Evolutionary conservation across 2,329 filamentous ascomycete genomes (phyloP), one percentile per base, ranked within the genome.

Genomic region (Ramularia collo-cygni): DNA sequence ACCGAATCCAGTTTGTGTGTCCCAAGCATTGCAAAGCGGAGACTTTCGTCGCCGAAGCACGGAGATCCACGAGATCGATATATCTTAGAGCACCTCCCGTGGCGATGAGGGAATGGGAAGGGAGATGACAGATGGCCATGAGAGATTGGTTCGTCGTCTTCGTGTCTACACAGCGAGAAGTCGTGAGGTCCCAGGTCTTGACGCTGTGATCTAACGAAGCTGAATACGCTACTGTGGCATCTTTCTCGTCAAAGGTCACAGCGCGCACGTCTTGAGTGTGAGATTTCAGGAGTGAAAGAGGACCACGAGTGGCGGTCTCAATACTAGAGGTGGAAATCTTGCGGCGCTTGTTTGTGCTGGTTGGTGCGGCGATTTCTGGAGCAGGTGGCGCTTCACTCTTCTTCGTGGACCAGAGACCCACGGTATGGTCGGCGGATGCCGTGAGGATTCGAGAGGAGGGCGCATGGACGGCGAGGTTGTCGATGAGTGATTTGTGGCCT

Each of bases 41-140:
- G 16, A 90, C 84, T 1, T 80, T 76, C 1, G 79, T 76, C 3
- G 87, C 83, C 3, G 81, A 83, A 19, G 78, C 82, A 38, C 92
- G 79, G 3, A 90, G 90, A 62, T 98, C 92, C 51, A 96, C 77
- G n/a, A 98, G 75, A 1, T 87, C 90, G 59, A 98, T 85, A 66
- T 94, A 86, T 40, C 88, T 76, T 15, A 86, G 85, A 12, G 82
- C 82, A 2, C 86, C 94, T 43, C 89, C 92, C 15, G 86, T 83
- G 10, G 78, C 79, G 24, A 83, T 64, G 50, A 83, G 66, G 58
- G 74, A 66, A 18, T 81, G 67, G 2, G 79, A 73, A 2, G 79
- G 77, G 10, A 98, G 70, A 4, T 88, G 81, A 48, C 79, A 75
- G 5, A 95, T 72, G 19, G 82, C 88, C 45, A 94, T 76, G 6